These are phyloP conservation scores for Pseudogymnoascus sp. DNA, from an alignment of 2,329 filamentous ascomycete species.

Conservation along the genomic window DNA sequence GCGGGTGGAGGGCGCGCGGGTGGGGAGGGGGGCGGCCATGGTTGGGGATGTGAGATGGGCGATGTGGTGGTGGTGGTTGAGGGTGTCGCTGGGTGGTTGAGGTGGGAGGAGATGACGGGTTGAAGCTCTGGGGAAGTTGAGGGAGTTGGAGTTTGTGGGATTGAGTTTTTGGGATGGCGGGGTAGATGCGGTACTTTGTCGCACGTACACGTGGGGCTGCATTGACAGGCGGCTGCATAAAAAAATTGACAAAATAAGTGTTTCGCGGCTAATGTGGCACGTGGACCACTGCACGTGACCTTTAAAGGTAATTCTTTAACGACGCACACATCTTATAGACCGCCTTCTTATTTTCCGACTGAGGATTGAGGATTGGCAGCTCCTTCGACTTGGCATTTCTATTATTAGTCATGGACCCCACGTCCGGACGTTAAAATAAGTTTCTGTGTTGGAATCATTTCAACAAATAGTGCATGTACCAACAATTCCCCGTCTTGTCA, in stretches of 20 bases:
- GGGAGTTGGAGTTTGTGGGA: neutral
- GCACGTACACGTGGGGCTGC: neutral
- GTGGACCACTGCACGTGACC: neutral
- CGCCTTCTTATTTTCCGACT: neutral
- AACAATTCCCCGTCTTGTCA: neutral
- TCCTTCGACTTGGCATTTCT: neutral
- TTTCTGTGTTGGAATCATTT: neutral
- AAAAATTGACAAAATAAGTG: neutral
- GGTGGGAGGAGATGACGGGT: neutral
- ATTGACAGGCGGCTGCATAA: slow-evolving; percentile 5
- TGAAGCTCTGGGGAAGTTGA: neutral
- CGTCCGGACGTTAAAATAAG: neutral
- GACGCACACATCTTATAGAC: no score
- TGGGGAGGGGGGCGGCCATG: neutral
- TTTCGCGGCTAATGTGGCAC: neutral
- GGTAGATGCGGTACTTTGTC: neutral
- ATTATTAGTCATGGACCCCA: neutral
- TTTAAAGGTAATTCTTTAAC: no score
- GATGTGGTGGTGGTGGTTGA: neutral
- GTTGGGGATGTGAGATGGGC: neutral
- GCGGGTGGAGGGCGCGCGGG: slow-evolving; percentile 10
- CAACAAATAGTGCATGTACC: neutral
- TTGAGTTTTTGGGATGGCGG: slow-evolving; percentile 4
- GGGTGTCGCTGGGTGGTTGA: neutral
- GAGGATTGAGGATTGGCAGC: neutral